Percentiles rank a stretch among this genome's conserved stretches.
Evolutionary conservation across 306 rosid genomes (phyloP).

Genomic region (Vachellia pachyceras): DNA sequence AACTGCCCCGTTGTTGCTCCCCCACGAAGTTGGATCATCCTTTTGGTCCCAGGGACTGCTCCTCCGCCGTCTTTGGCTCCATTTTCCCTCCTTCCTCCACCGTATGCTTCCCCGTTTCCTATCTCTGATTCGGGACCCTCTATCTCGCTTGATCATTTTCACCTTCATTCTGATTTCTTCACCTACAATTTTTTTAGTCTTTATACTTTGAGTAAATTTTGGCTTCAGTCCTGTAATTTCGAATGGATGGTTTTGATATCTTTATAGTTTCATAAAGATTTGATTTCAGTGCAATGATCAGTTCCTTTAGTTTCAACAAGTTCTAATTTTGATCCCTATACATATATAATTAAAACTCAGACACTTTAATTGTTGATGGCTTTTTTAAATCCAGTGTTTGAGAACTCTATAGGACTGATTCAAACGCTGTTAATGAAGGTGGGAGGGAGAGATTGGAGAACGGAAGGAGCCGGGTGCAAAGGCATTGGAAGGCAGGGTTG

Average conservation of each 20-base stretch:
- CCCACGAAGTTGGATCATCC: conserved; percentile 69
- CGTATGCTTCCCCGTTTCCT: conserved; percentile 46
- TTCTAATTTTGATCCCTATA: too few species aligned
- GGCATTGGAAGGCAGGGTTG: conserved; percentile 51
- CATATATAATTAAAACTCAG: too few species aligned
- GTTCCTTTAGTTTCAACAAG: too few species aligned
- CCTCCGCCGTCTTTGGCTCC: conserved; percentile 70
- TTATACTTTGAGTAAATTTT: too few species aligned
- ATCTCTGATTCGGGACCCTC: not conserved
- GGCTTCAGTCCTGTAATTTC: too few species aligned
- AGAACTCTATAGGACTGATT: not conserved
- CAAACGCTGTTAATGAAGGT: conserved; percentile 24
- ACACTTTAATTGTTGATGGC: too few species aligned
- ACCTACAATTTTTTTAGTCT: not conserved
- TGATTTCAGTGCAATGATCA: too few species aligned
- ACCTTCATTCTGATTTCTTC: not conserved
- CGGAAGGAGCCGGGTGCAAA: conserved; percentile 38
- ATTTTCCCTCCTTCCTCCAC: conserved; percentile 72
- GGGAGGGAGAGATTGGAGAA: conserved; percentile 49
- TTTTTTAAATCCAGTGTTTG: too few species aligned
- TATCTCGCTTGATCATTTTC: not conserved
- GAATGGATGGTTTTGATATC: too few species aligned
- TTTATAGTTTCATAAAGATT: too few species aligned
- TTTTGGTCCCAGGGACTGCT: conserved; percentile 77
- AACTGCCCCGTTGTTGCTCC: conserved; percentile 52